Conservation (phyloP, 768 basidiomycete genomes). For the Russula brevipes region DNA sequence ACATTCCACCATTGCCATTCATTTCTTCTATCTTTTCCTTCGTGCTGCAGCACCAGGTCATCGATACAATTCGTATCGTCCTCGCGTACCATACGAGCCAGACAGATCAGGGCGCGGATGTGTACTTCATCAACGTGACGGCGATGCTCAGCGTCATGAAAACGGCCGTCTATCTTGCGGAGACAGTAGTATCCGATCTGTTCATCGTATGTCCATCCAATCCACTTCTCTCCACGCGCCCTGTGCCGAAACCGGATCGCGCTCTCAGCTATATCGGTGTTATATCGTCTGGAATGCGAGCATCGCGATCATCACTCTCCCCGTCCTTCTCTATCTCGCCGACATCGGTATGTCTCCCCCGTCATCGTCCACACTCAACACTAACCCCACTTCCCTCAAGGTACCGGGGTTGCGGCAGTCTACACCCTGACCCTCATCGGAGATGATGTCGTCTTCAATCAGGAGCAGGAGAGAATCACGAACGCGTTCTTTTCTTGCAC, state of each 20-base stretch:
- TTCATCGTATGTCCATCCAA: slow-evolving; percentile 15
- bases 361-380: background rate
- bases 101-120: background rate
- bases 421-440: slow-evolving; percentile 11
- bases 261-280: slow-evolving; percentile 19
- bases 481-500: slow-evolving; percentile 24
- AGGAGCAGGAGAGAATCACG: slow-evolving; percentile 15
- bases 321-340: slow-evolving; percentile 17
- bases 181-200: slow-evolving; percentile 20
- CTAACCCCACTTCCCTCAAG: background rate
- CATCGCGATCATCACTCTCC: background rate
- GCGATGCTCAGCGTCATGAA: slow-evolving; percentile 14
- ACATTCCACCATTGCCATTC: background rate
- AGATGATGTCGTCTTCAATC: background rate
- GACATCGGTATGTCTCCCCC: slow-evolving; percentile 11
- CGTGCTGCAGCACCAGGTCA: slow-evolving; percentile 8
- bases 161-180: slow-evolving; percentile 16
- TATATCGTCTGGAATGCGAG: slow-evolving; percentile 23
- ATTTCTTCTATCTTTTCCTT: background rate
- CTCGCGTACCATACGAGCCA: background rate
- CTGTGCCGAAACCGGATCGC: background rate
- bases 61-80: slow-evolving; percentile 13
- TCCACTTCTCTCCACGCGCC: background rate
- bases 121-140: slow-evolving; percentile 1
- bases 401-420: slow-evolving; percentile 13